phyloP scores from a whole-genome alignment of 495 filamentous ascomycete genomes.

The Lichina pygmaea region DNA sequence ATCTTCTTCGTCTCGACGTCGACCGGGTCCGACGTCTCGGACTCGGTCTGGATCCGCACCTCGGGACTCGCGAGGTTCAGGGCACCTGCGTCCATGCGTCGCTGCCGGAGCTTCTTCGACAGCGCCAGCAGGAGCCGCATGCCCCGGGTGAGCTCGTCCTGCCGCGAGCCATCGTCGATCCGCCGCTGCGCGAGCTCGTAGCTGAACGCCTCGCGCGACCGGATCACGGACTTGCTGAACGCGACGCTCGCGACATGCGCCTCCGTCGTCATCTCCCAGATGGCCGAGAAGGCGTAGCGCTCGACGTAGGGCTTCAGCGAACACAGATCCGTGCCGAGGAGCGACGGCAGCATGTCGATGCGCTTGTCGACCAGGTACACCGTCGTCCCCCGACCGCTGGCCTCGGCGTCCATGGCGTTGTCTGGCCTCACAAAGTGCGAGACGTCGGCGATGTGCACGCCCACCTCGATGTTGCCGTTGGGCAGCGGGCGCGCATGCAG shows the following conservation, averaged over 20 bases:
- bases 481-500: conserved; percentile 63
- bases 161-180: conserved; percentile 64
- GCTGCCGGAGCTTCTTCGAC: conserved; percentile 82
- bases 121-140: conserved; percentile 73
- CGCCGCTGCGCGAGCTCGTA: conserved; percentile 87
- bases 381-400: conserved; percentile 77
- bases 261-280: conserved; percentile 75
- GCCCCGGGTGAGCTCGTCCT: conserved; percentile 68
- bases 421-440: conserved; percentile 95
- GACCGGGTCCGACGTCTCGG: conserved; percentile 81
- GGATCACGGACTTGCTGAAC: conserved; percentile 95
- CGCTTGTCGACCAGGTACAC: conserved; percentile 97
- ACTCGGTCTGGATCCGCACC: conserved; percentile 79
- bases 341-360: conserved; percentile 94
- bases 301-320: conserved; percentile 95
- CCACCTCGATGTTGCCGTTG: conserved; percentile 88
- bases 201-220: conserved; percentile 90
- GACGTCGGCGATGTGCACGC: conserved; percentile 97
- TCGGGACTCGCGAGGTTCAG: conserved; percentile 87
- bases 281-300: conserved; percentile 80
- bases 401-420: conserved; percentile 90
- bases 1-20: conserved; percentile 86
- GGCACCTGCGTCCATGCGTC: conserved; percentile 86
- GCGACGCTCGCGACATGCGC: conserved; percentile 57
- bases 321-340: conserved; percentile 86